A percentile compares a stretch with the other conserved stretches of the same genome.
phyloP scores from a whole-genome alignment of 371 early-diverging fungal genomes.

The Cokeromyces recurvatus region DNA sequence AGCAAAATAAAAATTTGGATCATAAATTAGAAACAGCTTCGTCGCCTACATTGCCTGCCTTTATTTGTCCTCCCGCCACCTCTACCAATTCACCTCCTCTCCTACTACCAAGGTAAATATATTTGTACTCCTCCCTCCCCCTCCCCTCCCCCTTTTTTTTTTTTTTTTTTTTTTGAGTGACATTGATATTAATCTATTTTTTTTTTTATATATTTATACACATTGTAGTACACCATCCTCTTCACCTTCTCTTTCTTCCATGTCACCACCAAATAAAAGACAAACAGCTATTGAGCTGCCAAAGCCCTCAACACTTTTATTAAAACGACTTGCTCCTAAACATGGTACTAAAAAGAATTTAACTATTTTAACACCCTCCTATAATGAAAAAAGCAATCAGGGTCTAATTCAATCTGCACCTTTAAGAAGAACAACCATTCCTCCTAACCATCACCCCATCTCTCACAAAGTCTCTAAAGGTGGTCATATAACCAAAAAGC shows the following conservation, averaged over 20 bases:
- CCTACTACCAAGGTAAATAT: neutral
- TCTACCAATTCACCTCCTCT: too few relatives aligned
- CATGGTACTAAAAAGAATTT: slow-evolving; percentile 49
- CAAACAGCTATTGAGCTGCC: slow-evolving; percentile 20
- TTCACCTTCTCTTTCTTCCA: too few relatives aligned
- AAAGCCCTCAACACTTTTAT: slow-evolving; percentile 38
- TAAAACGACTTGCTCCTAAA: slow-evolving; percentile 38
- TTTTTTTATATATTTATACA: too few relatives aligned
- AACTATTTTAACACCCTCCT: slow-evolving; percentile 54
- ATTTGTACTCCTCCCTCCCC: too few relatives aligned
- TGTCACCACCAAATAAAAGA: too few relatives aligned
- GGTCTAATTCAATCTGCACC: slow-evolving; percentile 60
- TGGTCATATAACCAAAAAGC: neutral
- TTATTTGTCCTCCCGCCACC: neutral
- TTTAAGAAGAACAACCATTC: slow-evolving; percentile 25
- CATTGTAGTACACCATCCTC: too few relatives aligned
- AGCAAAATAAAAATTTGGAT: neutral
- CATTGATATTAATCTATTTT: too few relatives aligned
- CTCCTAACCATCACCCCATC: slow-evolving; percentile 4
- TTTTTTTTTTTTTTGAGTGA: too few relatives aligned
- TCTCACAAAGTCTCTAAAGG: neutral
- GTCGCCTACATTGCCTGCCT: neutral
- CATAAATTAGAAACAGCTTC: slow-evolving; percentile 1
- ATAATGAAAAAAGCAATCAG: too few relatives aligned
- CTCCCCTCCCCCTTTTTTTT: too few relatives aligned